Percentiles rank a stretch among this genome's conserved stretches.
These are phyloP conservation scores for Vachellia collinsii DNA, from an alignment of 306 rosid genomes.

Conservation along the genomic window DNA sequence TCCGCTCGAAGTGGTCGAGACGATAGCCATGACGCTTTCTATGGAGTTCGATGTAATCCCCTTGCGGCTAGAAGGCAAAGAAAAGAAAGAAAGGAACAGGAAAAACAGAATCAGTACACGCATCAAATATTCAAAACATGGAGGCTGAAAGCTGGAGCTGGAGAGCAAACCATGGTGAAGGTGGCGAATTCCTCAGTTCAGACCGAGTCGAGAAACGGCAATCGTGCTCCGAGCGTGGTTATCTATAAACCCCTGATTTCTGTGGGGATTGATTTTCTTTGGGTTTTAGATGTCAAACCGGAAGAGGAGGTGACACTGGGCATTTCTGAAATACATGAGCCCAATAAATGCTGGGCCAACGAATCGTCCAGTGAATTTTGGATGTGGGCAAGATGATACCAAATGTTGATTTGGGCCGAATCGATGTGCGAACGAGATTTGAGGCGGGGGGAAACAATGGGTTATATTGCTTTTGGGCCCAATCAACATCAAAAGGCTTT, in stretches of 20 bases:
- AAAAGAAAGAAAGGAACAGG: not conserved
- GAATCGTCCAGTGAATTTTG: not conserved
- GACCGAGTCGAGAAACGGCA: not conserved
- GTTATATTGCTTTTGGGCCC: not conserved
- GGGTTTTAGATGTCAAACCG: not conserved
- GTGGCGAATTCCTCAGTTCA: not conserved
- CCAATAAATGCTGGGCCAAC: not conserved
- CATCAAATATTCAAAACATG: not conserved
- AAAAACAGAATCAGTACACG: constrained; percentile 1
- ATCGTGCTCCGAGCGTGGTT: not conserved
- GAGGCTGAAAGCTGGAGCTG: not conserved
- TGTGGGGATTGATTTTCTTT: not conserved
- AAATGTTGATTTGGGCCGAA: not conserved
- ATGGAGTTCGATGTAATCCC: constrained; percentile 93
- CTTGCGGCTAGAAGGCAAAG: constrained; percentile 73
- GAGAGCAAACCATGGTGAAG: constrained; percentile 27
- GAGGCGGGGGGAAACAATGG: not conserved
- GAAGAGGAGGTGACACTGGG: not conserved
- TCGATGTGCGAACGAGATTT: not conserved
- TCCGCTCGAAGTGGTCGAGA: constrained; percentile 83
- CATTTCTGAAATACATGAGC: not conserved
- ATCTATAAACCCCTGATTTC: not conserved
- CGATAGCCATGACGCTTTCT: constrained; percentile 87
- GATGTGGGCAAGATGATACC: too few relatives aligned
- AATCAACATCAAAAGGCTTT: not conserved